These are phyloP conservation scores for Saksenaea vasiformis DNA, from an alignment of 371 early-diverging fungal genomes.

Conservation along the genomic window DNA sequence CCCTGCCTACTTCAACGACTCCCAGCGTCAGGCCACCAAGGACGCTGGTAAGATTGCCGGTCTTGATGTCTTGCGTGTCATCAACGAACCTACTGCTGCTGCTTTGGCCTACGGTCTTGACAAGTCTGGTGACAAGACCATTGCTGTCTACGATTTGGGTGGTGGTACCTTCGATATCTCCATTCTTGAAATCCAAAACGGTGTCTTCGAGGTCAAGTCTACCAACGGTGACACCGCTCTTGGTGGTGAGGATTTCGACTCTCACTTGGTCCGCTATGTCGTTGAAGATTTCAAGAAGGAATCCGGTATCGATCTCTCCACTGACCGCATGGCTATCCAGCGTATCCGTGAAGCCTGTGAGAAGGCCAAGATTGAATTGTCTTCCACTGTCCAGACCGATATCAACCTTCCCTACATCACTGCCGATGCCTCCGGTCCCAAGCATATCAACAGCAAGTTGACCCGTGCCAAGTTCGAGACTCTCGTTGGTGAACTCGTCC, in stretches of 20 bases:
- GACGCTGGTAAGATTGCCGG: conserved; percentile 98
- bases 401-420: conserved; percentile 97
- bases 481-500: conserved; percentile 79
- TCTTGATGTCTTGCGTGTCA: conserved; percentile 95
- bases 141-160: conserved; percentile 99
- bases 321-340: conserved; percentile 91
- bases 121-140: conserved; percentile 87
- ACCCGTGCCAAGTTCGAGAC: conserved; percentile 92
- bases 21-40: conserved; percentile 99
- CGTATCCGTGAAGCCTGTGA: conserved; percentile 97
- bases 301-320: conserved; percentile 64
- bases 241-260: conserved; percentile 99
- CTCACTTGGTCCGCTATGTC: conserved; percentile 79
- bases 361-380: conserved; percentile 98
- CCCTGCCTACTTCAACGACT: conserved; percentile 91
- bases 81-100: conserved; percentile 99
- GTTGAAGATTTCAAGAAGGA: conserved; percentile 90
- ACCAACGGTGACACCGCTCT: conserved; percentile 97
- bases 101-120: conserved; percentile 98
- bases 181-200: conserved; percentile 96
- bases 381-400: conserved; percentile 89
- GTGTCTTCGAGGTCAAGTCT: conserved; percentile 98
- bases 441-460: conserved; percentile 94
- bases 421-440: conserved; percentile 90
- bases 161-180: conserved; percentile 99